Conservation (phyloP, 768 basidiomycete species). For the Neoboletus brunneissimus region DNA sequence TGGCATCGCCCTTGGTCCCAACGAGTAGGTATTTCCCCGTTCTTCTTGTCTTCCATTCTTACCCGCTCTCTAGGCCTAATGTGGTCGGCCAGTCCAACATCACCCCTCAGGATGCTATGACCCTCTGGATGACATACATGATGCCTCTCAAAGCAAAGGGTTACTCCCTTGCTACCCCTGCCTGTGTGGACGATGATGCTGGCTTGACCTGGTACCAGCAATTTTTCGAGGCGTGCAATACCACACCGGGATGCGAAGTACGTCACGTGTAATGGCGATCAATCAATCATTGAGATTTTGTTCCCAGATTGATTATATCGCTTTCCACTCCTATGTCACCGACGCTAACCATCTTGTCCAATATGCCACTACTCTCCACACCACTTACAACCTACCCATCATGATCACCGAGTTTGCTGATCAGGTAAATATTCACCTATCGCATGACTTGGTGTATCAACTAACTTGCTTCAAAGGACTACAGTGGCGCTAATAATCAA, state of each 20-base stretch:
- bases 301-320: conserved; percentile 51
- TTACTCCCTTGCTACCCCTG: conserved; percentile 61
- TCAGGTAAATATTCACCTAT: conserved; percentile 39
- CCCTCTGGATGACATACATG: conserved; percentile 61
- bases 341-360: conserved; percentile 43
- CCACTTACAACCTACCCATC: conserved; percentile 40
- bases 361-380: conserved; percentile 49
- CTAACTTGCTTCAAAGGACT: conserved; percentile 44
- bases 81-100: conserved; percentile 61
- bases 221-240: conserved; percentile 48
- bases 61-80: conserved; percentile 55
- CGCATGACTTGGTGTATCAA: not conserved
- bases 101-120: conserved; percentile 43
- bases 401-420: conserved; percentile 72
- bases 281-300: not conserved
- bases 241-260: conserved; percentile 43
- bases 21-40: conserved; percentile 56
- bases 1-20: conserved; percentile 52
- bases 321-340: conserved; percentile 71
- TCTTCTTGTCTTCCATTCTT: not conserved
- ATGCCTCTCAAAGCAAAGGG: conserved; percentile 54
- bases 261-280: conserved; percentile 22
- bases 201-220: conserved; percentile 64
- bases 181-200: conserved; percentile 55
- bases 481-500: conserved; percentile 39